phyloP scores from a whole-genome alignment of 2,329 filamentous ascomycete genomes.

The Nothophoma quercina region DNA sequence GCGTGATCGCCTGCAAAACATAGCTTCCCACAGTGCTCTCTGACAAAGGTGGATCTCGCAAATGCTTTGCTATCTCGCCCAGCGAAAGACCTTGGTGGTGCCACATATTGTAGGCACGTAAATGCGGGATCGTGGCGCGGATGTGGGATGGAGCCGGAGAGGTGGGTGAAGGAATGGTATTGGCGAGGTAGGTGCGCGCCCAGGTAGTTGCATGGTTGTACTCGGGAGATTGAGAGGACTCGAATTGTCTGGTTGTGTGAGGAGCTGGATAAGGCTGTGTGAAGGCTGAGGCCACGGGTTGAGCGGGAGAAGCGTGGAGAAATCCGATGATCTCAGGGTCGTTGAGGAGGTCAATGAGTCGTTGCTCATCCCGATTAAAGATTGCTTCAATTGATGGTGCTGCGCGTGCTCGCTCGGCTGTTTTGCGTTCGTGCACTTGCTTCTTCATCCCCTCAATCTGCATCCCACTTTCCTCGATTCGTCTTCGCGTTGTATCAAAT shows the following conservation, averaged over 20 bases:
- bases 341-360: not conserved
- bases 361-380: not conserved
- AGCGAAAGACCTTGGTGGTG: slow-evolving; percentile 36
- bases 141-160: slow-evolving; percentile 30
- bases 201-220: slow-evolving; percentile 38
- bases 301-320: not conserved
- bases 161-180: slow-evolving; percentile 37
- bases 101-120: slow-evolving; percentile 48
- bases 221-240: slow-evolving; percentile 21
- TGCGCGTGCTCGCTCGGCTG: not conserved
- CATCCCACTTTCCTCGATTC: no score
- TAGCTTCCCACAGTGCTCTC: slow-evolving; percentile 39
- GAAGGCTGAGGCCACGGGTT: not conserved
- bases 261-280: not conserved
- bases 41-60: slow-evolving; percentile 42
- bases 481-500: no score
- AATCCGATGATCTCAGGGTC: not conserved
- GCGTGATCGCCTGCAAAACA: slow-evolving; percentile 39
- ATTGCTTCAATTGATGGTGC: not conserved
- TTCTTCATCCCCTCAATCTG: no score
- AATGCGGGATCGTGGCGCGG: slow-evolving; percentile 40
- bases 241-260: not conserved
- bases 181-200: slow-evolving; percentile 38
- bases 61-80: slow-evolving; percentile 28
- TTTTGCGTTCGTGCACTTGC: no score